These are phyloP conservation scores for Cucurbita moschata DNA, from an alignment of 306 rosid species.

Conservation along the genomic window DNA sequence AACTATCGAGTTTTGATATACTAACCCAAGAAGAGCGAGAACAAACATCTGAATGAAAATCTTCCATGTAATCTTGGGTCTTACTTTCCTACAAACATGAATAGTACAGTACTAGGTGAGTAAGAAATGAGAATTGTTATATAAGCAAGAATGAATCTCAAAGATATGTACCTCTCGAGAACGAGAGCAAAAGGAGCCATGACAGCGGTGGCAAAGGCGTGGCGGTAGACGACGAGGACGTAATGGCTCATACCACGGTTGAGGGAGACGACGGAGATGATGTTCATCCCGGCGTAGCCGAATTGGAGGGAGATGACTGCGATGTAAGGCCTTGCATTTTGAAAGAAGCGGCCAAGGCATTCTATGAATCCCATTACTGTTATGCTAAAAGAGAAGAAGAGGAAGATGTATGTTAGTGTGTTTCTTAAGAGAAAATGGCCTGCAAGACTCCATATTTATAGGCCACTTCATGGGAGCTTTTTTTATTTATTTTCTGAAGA, in stretches of 20 bases:
- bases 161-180: constrained; percentile 52
- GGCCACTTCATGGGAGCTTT: not conserved
- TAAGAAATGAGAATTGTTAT: not conserved
- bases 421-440: not conserved
- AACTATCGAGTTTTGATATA: not conserved
- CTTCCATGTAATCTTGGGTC: constrained; percentile 65
- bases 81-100: constrained; percentile 38
- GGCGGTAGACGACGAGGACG: constrained; percentile 80
- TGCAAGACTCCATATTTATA: not conserved
- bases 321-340: constrained; percentile 68
- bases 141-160: not conserved
- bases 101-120: not conserved
- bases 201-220: constrained; percentile 73
- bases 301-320: constrained; percentile 78
- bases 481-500: not conserved
- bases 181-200: constrained; percentile 89
- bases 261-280: constrained; percentile 72
- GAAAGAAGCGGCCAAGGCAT: constrained; percentile 1
- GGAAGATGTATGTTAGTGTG: not conserved
- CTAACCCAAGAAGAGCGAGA: constrained; percentile 89
- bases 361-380: not conserved
- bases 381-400: not conserved
- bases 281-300: constrained; percentile 92
- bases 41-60: constrained; percentile 55
- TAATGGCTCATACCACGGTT: constrained; percentile 88